Evolutionary conservation across 345 rosid genomes (phyloP).

Genomic region (Alliaria petiolata): DNA sequence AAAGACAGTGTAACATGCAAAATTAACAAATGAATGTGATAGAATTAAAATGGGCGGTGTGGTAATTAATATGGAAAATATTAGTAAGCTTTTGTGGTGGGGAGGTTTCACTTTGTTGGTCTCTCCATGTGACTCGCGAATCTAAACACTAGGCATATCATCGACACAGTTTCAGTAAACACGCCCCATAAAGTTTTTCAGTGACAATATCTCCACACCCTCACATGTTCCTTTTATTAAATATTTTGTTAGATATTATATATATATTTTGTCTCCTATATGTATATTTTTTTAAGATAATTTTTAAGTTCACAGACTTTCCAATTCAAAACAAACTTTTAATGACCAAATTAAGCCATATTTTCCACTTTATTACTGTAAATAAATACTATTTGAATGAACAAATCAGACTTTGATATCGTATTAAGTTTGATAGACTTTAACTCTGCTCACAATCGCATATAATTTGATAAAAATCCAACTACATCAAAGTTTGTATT

Average conservation of each 20-base stretch:
- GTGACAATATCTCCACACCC: slow-evolving; percentile 37
- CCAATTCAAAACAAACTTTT: not conserved
- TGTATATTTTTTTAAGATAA: not conserved
- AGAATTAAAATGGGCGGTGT: not conserved
- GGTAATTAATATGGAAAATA: not conserved
- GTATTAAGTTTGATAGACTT: not conserved
- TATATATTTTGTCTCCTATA: not conserved
- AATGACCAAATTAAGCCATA: not conserved
- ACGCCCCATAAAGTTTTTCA: slow-evolving; percentile 32
- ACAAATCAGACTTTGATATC: not conserved
- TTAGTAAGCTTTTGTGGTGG: slow-evolving; percentile 1
- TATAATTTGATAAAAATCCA: no score
- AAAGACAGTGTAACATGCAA: slow-evolving; percentile 12
- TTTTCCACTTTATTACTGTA: not conserved
- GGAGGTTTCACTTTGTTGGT: slow-evolving; percentile 21
- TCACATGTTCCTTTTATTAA: slow-evolving; percentile 25
- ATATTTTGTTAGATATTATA: not conserved
- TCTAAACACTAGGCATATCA: slow-evolving; percentile 26
- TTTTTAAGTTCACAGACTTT: not conserved
- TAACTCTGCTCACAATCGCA: no score
- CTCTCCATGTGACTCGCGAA: slow-evolving; percentile 54
- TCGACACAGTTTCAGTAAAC: slow-evolving; percentile 32
- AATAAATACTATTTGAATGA: not conserved
- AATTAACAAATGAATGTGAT: not conserved
- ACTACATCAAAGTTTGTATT: no score